Evolutionary conservation across 768 basidiomycete genomes (phyloP).

Genomic region (Suillus alpinus): DNA sequence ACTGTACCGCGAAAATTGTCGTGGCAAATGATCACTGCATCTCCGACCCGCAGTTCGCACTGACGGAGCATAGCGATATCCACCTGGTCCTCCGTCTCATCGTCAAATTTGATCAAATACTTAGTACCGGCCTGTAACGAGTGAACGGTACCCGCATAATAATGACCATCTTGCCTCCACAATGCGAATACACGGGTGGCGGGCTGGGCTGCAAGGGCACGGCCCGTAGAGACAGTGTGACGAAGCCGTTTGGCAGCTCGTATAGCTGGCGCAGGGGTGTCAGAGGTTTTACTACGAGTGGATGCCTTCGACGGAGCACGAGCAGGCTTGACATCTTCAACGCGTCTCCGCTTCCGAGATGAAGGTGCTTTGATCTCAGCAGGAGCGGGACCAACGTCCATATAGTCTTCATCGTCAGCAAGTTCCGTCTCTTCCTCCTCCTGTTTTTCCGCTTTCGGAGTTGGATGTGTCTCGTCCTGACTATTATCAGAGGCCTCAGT

Average conservation of each 20-base stretch:
- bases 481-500: conserved; percentile 20
- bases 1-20: conserved; percentile 29
- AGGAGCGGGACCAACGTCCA: conserved; percentile 31
- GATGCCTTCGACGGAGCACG: conserved; percentile 21
- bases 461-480: conserved; percentile 2
- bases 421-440: conserved; percentile 41
- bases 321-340: conserved; percentile 24
- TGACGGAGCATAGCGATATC: conserved; percentile 52
- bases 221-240: conserved; percentile 31
- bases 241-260: conserved; percentile 40
- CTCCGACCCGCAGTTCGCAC: conserved; percentile 49
- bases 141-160: conserved; percentile 58
- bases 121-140: conserved; percentile 24
- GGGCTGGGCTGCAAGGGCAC: conserved; percentile 11
- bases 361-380: conserved; percentile 18
- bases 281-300: conserved; percentile 24
- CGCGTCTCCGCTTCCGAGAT: conserved; percentile 46
- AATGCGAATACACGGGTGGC: conserved; percentile 68
- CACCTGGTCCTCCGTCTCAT: conserved; percentile 47
- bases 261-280: conserved; percentile 27
- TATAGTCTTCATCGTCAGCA: conserved; percentile 41
- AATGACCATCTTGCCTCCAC: conserved; percentile 60
- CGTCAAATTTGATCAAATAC: conserved; percentile 67
- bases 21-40: conserved; percentile 47
- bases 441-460: conserved; percentile 24